A percentile compares a stretch with the other conserved stretches of the same genome.
Evolutionary conservation across 176 grass and related monocot genomes (phyloP).

Genomic region (Hyparrhenia diplandra): DNA sequence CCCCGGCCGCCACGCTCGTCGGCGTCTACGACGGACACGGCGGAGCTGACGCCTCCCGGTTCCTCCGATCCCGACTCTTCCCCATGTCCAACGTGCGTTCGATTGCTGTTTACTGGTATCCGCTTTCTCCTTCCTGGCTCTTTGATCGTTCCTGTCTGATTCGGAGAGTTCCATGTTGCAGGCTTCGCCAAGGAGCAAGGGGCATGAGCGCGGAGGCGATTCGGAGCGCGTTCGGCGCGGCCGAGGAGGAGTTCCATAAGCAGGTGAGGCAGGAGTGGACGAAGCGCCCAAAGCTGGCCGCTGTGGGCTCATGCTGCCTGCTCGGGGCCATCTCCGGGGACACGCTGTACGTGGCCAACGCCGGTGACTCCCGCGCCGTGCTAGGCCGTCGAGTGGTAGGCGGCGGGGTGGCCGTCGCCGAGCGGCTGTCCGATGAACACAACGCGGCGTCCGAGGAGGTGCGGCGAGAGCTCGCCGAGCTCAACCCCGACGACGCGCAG

Average conservation of each 20-base stretch:
- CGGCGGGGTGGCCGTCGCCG: slow-evolving; percentile 44
- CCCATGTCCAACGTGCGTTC: slow-evolving; percentile 57
- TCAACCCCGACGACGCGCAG: slow-evolving; percentile 73
- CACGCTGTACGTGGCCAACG: slow-evolving; percentile 81
- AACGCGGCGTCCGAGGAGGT: slow-evolving; percentile 59
- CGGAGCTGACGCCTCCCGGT: slow-evolving; percentile 71
- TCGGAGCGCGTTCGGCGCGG: slow-evolving; percentile 55
- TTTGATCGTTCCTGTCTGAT: not conserved
- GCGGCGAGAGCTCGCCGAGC: slow-evolving; percentile 50
- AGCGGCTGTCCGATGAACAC: slow-evolving; percentile 67
- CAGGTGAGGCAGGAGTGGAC: slow-evolving; percentile 56
- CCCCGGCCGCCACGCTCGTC: slow-evolving; percentile 59
- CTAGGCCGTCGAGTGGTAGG: slow-evolving; percentile 56
- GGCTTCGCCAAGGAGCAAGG: slow-evolving; percentile 63
- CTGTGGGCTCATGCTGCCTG: slow-evolving; percentile 88
- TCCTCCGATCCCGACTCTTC: slow-evolving; percentile 66
- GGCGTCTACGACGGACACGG: slow-evolving; percentile 84
- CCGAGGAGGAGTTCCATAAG: slow-evolving; percentile 81
- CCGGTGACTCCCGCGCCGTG: slow-evolving; percentile 80
- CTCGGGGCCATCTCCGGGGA: slow-evolving; percentile 67
- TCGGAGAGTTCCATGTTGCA: not conserved
- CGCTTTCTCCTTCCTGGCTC: not conserved
- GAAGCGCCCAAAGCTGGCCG: slow-evolving; percentile 32
- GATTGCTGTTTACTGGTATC: not conserved
- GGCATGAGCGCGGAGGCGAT: slow-evolving; percentile 71